Base-by-base conservation (phyloP, 164 flowering plant species). In the Kalanchoe fedtschenkoi region DNA sequence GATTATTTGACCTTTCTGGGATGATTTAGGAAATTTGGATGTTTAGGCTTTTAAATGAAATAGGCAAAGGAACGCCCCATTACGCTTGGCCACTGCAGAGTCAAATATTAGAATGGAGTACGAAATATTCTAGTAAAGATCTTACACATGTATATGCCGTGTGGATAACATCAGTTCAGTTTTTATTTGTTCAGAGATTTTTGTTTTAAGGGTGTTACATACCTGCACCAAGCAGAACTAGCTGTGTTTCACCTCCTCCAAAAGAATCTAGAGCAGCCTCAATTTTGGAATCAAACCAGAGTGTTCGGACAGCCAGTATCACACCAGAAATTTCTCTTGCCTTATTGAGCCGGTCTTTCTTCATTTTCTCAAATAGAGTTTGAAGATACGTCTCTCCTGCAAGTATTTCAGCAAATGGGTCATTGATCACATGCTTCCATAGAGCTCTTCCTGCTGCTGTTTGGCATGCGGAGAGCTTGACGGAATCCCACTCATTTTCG, bases 171-270 rank as follows among this genome's bases (percentile, higher is more conserved):
- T n/a, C 53, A 51, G 10, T 26, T 8, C 46, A 47, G 47, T 44
- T 14, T 29, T 28, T 39, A 35, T 16, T 38, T 29, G 44, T 70
- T 44, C 57, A 42, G 44, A 57, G 62, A 42, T 28, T 42, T 24
- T 17, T 21, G 9, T 35, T 55, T 37, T 2, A 15, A 24, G 44
- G 29, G 30, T 47, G 55, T 28, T 21, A 74, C 82, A 43, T 68
- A 85, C 97, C 97, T 81, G 95, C 97, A 62, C 95, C 97, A 14
- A 90, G 86, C 58, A 90, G 77, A 42, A 90, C 87, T 44, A 90
- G 86, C 72, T 90, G 97, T 19, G 87, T 64, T 58, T 73, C 89
- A 24, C 68, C 75, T 19, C 71, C 75, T 26, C 47, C 66, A 42
- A 80, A 81, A 53, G 88, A 87, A 41, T 38, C 65, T 43, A 90